These are phyloP conservation scores for Arachis monticola DNA, from an alignment of 331 rosid species.

Conservation along the genomic window DNA sequence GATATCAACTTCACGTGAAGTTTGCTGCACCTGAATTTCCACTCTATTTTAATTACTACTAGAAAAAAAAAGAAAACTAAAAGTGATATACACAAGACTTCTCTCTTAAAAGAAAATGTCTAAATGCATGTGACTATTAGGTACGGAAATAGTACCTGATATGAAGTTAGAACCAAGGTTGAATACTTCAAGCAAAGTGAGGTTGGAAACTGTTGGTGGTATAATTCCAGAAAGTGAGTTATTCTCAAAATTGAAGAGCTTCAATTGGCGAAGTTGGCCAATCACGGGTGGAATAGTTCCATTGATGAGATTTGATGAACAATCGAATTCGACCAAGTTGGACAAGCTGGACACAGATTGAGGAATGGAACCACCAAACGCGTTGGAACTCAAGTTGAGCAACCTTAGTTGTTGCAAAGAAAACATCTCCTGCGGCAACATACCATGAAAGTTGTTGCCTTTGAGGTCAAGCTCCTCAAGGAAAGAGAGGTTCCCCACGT, in stretches of 20 bases:
- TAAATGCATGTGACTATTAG: neutral
- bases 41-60: too few relatives aligned
- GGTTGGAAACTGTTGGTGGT: slow-evolving; percentile 20
- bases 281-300: slow-evolving; percentile 37
- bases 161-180: neutral
- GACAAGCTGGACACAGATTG: slow-evolving; percentile 39
- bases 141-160: slow-evolving; percentile 14
- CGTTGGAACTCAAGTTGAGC: slow-evolving; percentile 25
- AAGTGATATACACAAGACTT: too few relatives aligned
- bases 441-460: slow-evolving; percentile 6
- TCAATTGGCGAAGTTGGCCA: slow-evolving; percentile 29
- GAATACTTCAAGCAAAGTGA: slow-evolving; percentile 28
- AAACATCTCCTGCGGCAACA: slow-evolving; percentile 16
- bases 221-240: slow-evolving; percentile 13
- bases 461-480: slow-evolving; percentile 26
- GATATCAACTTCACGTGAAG: too few relatives aligned
- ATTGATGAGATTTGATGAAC: neutral
- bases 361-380: slow-evolving; percentile 29
- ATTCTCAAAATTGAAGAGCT: neutral
- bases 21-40: too few relatives aligned
- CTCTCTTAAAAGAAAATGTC: neutral
- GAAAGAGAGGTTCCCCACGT: slow-evolving; percentile 12
- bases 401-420: neutral
- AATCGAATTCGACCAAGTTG: neutral
- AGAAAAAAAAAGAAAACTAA: neutral